These are phyloP conservation scores for Camellia granthamiana DNA, from an alignment of 148 eudicot genomes.

Conservation along the genomic window DNA sequence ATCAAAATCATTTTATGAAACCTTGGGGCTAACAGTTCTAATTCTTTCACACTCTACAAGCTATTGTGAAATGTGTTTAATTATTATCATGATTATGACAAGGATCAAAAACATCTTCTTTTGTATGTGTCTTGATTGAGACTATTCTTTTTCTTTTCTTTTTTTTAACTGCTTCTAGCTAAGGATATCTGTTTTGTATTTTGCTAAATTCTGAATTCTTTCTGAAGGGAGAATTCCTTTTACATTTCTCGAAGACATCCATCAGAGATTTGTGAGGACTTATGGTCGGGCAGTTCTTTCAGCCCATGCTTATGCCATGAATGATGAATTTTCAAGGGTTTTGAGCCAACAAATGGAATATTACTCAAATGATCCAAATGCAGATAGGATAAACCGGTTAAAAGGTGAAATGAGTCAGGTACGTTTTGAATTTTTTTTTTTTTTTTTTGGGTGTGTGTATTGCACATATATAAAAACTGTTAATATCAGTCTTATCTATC, in stretches of 20 bases:
- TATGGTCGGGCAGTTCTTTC: conserved; percentile 79
- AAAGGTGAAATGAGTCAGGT: conserved; percentile 99
- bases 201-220: conserved; percentile 11
- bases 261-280: conserved; percentile 89
- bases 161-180: not conserved
- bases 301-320: conserved; percentile 92
- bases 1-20: too few species aligned
- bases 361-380: conserved; percentile 86
- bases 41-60: not conserved
- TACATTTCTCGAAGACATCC: conserved; percentile 94
- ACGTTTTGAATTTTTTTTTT: conserved; percentile 1
- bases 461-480: not conserved
- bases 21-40: not conserved
- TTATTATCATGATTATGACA: not conserved
- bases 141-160: not conserved
- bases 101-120: not conserved
- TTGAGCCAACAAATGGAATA: conserved; percentile 92
- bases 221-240: conserved; percentile 88
- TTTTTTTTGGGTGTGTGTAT: not conserved
- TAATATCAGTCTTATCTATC: not conserved
- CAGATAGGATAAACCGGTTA: conserved; percentile 81
- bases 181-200: not conserved
- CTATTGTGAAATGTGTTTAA: not conserved
- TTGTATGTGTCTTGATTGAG: conserved; percentile 4
- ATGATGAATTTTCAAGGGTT: conserved; percentile 96